phyloP scores from a whole-genome alignment of 495 filamentous ascomycete species.

The Penicillium atrosanguineum region DNA sequence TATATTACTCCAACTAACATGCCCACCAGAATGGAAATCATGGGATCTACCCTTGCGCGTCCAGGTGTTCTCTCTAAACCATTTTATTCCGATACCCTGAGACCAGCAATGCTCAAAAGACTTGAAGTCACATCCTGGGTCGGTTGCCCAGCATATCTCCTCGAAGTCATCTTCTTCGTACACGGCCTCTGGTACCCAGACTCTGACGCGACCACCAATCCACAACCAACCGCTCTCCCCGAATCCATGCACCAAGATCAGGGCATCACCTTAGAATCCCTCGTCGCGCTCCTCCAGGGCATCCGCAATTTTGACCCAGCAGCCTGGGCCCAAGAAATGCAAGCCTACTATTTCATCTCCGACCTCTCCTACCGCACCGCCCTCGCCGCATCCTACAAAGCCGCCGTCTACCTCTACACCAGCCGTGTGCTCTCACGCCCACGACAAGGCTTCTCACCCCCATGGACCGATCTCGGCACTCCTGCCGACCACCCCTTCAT shows the following conservation, averaged over 20 bases:
- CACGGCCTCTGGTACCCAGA: slow-evolving; percentile 43
- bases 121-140: slow-evolving; percentile 50
- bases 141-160: slow-evolving; percentile 47
- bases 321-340: slow-evolving; percentile 44
- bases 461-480: slow-evolving; percentile 29
- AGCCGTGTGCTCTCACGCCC: slow-evolving; percentile 41
- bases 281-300: slow-evolving; percentile 36
- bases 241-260: slow-evolving; percentile 24
- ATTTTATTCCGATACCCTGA: slow-evolving; percentile 42
- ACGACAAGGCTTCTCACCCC: slow-evolving; percentile 27
- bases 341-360: slow-evolving; percentile 34
- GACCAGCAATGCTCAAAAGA: slow-evolving; percentile 39
- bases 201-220: slow-evolving; percentile 18
- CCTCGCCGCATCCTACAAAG: slow-evolving; percentile 42
- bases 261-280: slow-evolving; percentile 32
- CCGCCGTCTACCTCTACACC: slow-evolving; percentile 46
- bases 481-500: slow-evolving; percentile 34
- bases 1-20: slow-evolving; percentile 1
- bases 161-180: slow-evolving; percentile 48
- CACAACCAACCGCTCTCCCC: slow-evolving; percentile 32
- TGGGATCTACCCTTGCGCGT: slow-evolving; percentile 48
- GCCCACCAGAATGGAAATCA: slow-evolving; percentile 40
- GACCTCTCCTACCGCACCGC: slow-evolving; percentile 41
- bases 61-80: slow-evolving; percentile 45
- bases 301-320: slow-evolving; percentile 45